Percentiles rank a stretch among this genome's conserved stretches.
phyloP scores from a whole-genome alignment of 2,329 filamentous ascomycete species.

The Cercospora zeina region DNA sequence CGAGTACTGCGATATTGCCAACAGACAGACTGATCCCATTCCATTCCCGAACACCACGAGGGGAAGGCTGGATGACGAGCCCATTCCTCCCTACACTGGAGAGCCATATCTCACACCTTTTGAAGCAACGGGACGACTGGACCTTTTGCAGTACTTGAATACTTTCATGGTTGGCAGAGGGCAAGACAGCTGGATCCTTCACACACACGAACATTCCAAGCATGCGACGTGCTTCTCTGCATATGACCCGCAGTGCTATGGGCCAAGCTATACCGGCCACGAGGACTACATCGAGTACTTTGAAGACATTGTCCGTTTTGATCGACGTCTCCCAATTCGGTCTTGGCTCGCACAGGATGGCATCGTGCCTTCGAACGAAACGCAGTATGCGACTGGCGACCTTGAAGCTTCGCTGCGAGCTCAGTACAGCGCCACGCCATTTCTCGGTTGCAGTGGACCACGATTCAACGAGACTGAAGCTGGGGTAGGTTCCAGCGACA shows the following conservation, averaged over 20 bases:
- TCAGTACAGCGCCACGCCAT: background rate
- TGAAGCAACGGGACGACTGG: background rate
- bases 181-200: background rate
- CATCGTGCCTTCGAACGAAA: background rate
- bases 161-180: background rate
- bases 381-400: background rate
- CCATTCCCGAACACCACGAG: background rate
- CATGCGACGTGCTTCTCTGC: background rate
- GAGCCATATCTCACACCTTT: background rate
- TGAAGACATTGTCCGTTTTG: background rate
- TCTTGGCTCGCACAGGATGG: background rate
- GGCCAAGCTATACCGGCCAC: background rate
- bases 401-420: background rate
- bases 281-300: background rate
- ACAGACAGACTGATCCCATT: background rate
- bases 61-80: background rate
- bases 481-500: background rate
- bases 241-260: background rate
- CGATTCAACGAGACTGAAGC: background rate
- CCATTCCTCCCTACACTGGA: background rate
- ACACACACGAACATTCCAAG: background rate
- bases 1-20: background rate
- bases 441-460: background rate
- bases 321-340: background rate
- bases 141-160: background rate